These are phyloP conservation scores for Hypoxylon sp. DNA, from an alignment of 2,329 filamentous ascomycete genomes.

Conservation along the genomic window DNA sequence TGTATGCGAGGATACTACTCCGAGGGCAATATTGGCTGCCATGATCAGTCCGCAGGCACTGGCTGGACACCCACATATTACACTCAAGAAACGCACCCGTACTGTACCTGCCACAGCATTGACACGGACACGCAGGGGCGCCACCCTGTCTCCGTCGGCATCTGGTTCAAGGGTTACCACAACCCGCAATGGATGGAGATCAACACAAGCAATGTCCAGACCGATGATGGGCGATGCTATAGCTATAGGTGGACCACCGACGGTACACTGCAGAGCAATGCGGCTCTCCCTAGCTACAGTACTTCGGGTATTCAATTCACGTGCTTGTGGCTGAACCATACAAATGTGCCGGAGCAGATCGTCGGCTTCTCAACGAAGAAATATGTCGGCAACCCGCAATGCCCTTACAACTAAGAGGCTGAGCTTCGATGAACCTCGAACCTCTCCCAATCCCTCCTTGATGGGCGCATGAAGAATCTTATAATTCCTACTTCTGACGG, in stretches of 20 bases:
- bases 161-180: constrained; percentile 17
- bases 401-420: not conserved
- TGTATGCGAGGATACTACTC: too few species aligned
- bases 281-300: not conserved
- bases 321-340: constrained; percentile 6
- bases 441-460: too few species aligned
- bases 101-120: too few species aligned
- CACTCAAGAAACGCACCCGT: too few species aligned
- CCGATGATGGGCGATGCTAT: constrained; percentile 16
- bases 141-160: not conserved
- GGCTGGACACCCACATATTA: too few species aligned
- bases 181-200: constrained; percentile 10
- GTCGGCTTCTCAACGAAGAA: constrained; percentile 13
- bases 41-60: too few species aligned
- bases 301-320: not conserved
- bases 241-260: not conserved
- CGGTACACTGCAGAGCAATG: not conserved
- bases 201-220: constrained; percentile 13
- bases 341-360: constrained; percentile 16
- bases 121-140: too few species aligned
- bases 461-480: too few species aligned
- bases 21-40: too few species aligned
- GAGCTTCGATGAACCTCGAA: too few species aligned
- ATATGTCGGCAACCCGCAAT: constrained; percentile 9
- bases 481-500: too few species aligned